These are phyloP conservation scores for Exophiala bonariae DNA, from an alignment of 2,329 filamentous ascomycete genomes.

Conservation along the genomic window DNA sequence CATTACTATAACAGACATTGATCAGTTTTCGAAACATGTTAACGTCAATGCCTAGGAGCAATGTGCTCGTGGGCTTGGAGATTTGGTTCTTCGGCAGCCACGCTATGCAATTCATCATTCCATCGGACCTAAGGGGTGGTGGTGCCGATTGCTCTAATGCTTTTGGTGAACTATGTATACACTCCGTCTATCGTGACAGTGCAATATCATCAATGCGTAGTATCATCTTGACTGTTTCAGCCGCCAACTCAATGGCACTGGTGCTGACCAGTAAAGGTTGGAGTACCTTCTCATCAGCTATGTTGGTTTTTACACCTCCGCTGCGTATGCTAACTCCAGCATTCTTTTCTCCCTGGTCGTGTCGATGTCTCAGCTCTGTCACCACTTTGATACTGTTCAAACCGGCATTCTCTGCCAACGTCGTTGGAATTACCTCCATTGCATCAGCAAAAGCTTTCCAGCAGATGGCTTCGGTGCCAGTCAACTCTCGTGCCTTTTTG, in stretches of 20 bases:
- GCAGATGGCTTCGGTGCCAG: conserved; percentile 94
- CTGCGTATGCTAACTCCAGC: conserved; percentile 98
- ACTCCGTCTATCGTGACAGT: conserved; percentile 43
- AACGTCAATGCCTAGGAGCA: too few species aligned
- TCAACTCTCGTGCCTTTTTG: conserved; percentile 76
- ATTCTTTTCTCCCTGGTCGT: conserved; percentile 92
- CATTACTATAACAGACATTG: too few species aligned
- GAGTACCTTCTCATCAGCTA: conserved; percentile 93
- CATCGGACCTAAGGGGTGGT: too few species aligned
- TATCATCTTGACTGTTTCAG: conserved; percentile 98
- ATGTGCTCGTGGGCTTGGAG: too few species aligned
- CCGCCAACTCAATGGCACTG: conserved; percentile 93
- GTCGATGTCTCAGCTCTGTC: conserved; percentile 88
- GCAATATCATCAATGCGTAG: conserved; percentile 69
- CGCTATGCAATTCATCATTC: conserved; percentile 14
- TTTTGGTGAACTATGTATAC: too few species aligned
- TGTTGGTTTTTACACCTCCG: conserved; percentile 94
- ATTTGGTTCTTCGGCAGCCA: conserved; percentile 1
- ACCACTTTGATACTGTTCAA: conserved; percentile 99
- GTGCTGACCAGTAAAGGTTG: conserved; percentile 96
- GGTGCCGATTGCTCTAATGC: neutral
- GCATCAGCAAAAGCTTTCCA: conserved; percentile 99
- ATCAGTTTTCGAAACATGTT: too few species aligned
- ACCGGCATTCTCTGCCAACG: conserved; percentile 93
- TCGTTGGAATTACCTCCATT: conserved; percentile 95